phyloP scores from a whole-genome alignment of 1,139 yeast genomes.

The Yamadazyma buinensis region DNA sequence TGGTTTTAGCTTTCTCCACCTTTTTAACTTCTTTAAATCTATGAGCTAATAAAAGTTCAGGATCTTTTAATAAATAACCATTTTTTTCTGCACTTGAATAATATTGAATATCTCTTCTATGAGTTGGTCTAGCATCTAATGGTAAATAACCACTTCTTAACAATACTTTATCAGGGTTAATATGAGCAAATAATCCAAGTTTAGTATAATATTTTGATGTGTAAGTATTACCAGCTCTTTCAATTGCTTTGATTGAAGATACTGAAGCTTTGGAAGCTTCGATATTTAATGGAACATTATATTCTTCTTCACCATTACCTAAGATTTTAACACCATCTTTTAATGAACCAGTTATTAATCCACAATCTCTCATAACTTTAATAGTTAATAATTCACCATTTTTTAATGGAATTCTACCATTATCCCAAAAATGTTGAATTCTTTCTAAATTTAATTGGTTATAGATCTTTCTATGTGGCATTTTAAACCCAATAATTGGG shows the following conservation, averaged over 20 bases:
- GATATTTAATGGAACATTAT: constrained; percentile 60
- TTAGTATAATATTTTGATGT: constrained; percentile 69
- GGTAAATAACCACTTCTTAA: constrained; percentile 77
- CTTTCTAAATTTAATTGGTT: constrained; percentile 54
- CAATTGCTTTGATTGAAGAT: constrained; percentile 71
- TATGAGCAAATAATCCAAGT: constrained; percentile 68
- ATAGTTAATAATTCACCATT: constrained; percentile 62
- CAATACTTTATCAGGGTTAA: constrained; percentile 69
- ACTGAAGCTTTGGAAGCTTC: constrained; percentile 81
- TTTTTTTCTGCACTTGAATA: constrained; percentile 70
- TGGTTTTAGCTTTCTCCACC: constrained; percentile 15
- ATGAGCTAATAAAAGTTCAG: constrained; percentile 36
- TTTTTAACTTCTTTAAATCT: constrained; percentile 20
- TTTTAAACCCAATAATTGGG: constrained; percentile 86
- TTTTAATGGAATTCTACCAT: constrained; percentile 64
- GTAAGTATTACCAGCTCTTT: constrained; percentile 66
- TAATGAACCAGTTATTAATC: constrained; percentile 67
- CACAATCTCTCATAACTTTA: constrained; percentile 63
- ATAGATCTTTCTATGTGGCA: constrained; percentile 48
- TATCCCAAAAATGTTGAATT: constrained; percentile 59
- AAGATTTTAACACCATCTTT: constrained; percentile 81
- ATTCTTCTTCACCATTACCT: constrained; percentile 59
- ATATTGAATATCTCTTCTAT: constrained; percentile 73
- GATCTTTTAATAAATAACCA: constrained; percentile 62
- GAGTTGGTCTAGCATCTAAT: constrained; percentile 80